Base-by-base conservation (phyloP, 371 early-diverging fungal species). In the Smittium mucronatum region DNA sequence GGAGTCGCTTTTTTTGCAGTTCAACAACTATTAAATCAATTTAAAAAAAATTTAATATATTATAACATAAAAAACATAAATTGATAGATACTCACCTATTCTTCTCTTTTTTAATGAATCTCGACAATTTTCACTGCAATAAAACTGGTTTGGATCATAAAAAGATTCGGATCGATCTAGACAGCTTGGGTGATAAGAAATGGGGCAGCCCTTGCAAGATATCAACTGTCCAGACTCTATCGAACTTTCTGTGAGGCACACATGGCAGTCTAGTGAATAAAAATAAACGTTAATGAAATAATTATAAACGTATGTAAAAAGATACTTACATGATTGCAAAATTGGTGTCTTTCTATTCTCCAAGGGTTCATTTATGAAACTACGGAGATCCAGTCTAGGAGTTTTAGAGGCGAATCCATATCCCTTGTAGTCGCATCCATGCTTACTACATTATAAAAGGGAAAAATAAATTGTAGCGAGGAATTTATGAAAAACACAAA, bases 371-470 rank as follows among this genome's bases (percentile, higher is more conserved):
- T 83, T 81, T 0, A 77, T 79, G 74, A 90, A 94, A 64, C 82
- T 84, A 34, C 88, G 86, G 71, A 94, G 80, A 73, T 94, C 90
- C 32, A 93, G 82, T 34, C 93, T 87, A 57, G 93, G 91, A 72
- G 89, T 79, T 72, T 90, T 92, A 78, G 90, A 90, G 8, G 91
- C 90, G 74, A 93, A 92, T 30, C 94, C 93, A 69, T 93, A 94
- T 29, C 94, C 94, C 78, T 93, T 92, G 78, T 92, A 94, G 81
- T 92, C 92, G 75, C 94, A 93, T 58, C 94, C 94, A 75, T 93
- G 94, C 78, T 93, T 93, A 79, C 83, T 85, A 75, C 35, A 63
- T 34, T 58, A 71, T 58, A 64, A 65, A 36, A 68, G 63, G 16
- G 57, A 65, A 57, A 30, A 34, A 59, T n/a, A 16, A 63, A 35